phyloP scores from a whole-genome alignment of 805 yeast genomes.

The Teunomyces tritomae region DNA sequence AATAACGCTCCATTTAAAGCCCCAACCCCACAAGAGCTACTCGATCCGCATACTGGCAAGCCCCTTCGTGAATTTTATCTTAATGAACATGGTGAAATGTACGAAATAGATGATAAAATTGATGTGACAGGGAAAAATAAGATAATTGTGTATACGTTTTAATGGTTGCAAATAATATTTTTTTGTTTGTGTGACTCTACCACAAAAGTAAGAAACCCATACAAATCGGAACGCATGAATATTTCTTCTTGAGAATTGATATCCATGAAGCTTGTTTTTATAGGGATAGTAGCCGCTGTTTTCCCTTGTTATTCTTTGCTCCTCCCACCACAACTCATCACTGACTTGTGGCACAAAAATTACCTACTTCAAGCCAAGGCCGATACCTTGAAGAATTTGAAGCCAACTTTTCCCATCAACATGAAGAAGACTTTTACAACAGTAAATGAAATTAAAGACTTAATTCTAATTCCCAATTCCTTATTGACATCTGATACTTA shows the following conservation, averaged over 20 bases:
- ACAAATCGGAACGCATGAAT: neutral
- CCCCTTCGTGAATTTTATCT: constrained; percentile 26
- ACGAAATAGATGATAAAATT: constrained; percentile 15
- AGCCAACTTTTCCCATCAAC: neutral
- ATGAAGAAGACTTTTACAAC: neutral
- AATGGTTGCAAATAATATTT: neutral
- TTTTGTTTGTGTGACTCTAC: neutral
- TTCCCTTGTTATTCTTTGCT: neutral
- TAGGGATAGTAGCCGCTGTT: neutral
- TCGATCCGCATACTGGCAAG: constrained; percentile 12
- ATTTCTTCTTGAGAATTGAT: neutral
- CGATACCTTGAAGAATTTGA: neutral
- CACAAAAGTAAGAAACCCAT: neutral
- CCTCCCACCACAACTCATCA: neutral
- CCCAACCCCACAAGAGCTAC: neutral
- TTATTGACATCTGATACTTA: neutral
- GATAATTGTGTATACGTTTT: constrained; percentile 29
- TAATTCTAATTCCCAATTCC: neutral
- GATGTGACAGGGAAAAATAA: constrained; percentile 22
- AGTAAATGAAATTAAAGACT: neutral
- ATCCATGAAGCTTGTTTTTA: neutral
- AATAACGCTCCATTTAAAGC: constrained; percentile 3
- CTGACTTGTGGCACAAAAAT: neutral
- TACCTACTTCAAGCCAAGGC: neutral
- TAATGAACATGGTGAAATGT: constrained; percentile 31